phyloP scores from a whole-genome alignment of 305 asterid genomes.

The Ilex paraguariensis region DNA sequence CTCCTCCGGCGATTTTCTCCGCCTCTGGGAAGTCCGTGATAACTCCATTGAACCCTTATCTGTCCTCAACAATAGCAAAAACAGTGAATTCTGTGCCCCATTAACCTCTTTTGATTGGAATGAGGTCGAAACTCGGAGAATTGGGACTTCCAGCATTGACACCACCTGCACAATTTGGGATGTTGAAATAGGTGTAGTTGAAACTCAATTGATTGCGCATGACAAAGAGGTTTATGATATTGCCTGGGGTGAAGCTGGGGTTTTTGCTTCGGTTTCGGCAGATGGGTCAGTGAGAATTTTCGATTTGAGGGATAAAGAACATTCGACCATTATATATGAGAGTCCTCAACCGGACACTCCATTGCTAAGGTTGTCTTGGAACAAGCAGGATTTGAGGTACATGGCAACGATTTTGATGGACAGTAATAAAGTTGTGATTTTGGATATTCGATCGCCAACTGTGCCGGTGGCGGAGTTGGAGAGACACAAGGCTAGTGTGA shows the following conservation, averaged over 20 bases:
- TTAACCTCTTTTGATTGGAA: constrained; percentile 91
- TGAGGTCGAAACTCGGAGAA: constrained; percentile 63
- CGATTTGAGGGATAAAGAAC: background rate
- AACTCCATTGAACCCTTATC: background rate
- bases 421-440: constrained; percentile 62
- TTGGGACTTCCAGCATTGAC: constrained; percentile 56
- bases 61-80: constrained; percentile 20
- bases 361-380: constrained; percentile 58
- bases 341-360: background rate
- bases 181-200: too few relatives aligned
- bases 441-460: constrained; percentile 71
- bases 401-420: constrained; percentile 82
- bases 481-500: constrained; percentile 74
- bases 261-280: background rate
- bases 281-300: background rate
- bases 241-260: background rate
- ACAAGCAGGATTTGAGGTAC: constrained; percentile 85
- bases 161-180: too few relatives aligned
- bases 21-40: constrained; percentile 2
- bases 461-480: constrained; percentile 80
- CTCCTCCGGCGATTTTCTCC: constrained; percentile 2
- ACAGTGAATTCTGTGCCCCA: constrained; percentile 69
- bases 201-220: background rate
- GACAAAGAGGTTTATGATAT: background rate
- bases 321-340: constrained; percentile 66